Percentiles rank a stretch among this genome's conserved stretches.
These are phyloP conservation scores for Stereocaulon alpinum DNA, from an alignment of 495 filamentous ascomycete species.

Conservation along the genomic window DNA sequence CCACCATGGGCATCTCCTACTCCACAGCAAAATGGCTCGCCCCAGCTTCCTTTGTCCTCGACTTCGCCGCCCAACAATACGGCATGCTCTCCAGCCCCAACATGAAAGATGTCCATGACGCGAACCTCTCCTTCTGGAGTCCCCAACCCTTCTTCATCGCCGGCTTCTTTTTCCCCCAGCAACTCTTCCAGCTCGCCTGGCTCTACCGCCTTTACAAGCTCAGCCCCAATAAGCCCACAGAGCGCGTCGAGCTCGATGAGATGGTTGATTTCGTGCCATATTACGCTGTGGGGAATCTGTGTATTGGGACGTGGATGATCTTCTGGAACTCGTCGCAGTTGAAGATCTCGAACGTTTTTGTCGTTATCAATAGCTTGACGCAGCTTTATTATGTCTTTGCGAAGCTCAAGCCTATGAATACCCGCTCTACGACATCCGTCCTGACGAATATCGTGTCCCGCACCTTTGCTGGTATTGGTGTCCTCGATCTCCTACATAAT, in stretches of 20 bases:
- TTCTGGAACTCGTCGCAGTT: constrained; percentile 41
- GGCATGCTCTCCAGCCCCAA: constrained; percentile 37
- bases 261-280: constrained; percentile 35
- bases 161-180: constrained; percentile 46
- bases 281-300: constrained; percentile 40
- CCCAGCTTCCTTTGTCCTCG: constrained; percentile 37
- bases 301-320: constrained; percentile 49
- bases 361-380: constrained; percentile 37
- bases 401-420: constrained; percentile 35
- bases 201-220: constrained; percentile 38
- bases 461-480: constrained; percentile 44
- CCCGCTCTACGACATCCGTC: constrained; percentile 31
- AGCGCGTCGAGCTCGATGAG: constrained; percentile 25
- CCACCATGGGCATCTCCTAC: constrained; percentile 30
- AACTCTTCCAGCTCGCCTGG: constrained; percentile 42
- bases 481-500: constrained; percentile 44
- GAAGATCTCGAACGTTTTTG: constrained; percentile 38
- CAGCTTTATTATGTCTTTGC: constrained; percentile 40
- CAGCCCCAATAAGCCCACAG: constrained; percentile 26
- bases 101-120: constrained; percentile 42
- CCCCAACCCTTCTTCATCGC: constrained; percentile 44
- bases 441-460: constrained; percentile 42
- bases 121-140: constrained; percentile 41
- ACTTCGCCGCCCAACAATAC: constrained; percentile 40
- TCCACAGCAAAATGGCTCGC: constrained; percentile 34